Evolutionary conservation across 1,284 basidiomycete species (phyloP).

Genomic region (Naganishia sp.): DNA sequence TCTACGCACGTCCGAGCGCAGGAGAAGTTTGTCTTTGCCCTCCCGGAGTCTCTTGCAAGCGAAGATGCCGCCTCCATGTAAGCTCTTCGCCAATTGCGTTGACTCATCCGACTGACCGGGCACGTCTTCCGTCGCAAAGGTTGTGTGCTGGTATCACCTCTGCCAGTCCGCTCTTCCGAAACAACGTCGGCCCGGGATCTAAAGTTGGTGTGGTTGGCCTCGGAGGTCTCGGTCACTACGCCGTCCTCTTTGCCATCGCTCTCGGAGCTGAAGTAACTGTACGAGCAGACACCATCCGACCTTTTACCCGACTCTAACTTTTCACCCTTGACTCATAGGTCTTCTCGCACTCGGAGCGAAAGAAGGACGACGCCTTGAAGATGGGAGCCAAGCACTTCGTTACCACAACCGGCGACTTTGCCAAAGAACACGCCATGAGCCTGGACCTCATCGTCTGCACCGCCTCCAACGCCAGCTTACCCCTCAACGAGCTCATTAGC

Average conservation of each 20-base stretch:
- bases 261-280: slow-evolving; percentile 65
- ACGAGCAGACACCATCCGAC: background rate
- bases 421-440: slow-evolving; percentile 55
- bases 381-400: slow-evolving; percentile 64
- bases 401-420: slow-evolving; percentile 58
- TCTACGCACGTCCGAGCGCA: slow-evolving; percentile 66
- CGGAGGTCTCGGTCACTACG: slow-evolving; percentile 62
- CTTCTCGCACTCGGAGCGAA: slow-evolving; percentile 65
- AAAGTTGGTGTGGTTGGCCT: slow-evolving; percentile 68
- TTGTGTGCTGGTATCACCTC: slow-evolving; percentile 68
- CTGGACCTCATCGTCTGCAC: slow-evolving; percentile 68
- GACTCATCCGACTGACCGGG: too few relatives aligned
- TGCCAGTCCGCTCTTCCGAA: slow-evolving; percentile 65
- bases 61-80: slow-evolving; percentile 59
- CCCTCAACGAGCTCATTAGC: slow-evolving; percentile 56
- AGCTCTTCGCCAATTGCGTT: slow-evolving; percentile 17
- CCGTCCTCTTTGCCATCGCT: slow-evolving; percentile 62
- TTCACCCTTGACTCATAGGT: slow-evolving; percentile 37
- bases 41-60: slow-evolving; percentile 63
- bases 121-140: slow-evolving; percentile 48
- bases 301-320: background rate
- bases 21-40: slow-evolving; percentile 68
- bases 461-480: slow-evolving; percentile 54
- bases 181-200: slow-evolving; percentile 65
- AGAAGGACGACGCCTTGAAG: slow-evolving; percentile 65